Evolutionary conservation across 2,329 filamentous ascomycete genomes (phyloP), one percentile per base, ranked within the genome.

Genomic region (Mycosphaerella sp.): DNA sequence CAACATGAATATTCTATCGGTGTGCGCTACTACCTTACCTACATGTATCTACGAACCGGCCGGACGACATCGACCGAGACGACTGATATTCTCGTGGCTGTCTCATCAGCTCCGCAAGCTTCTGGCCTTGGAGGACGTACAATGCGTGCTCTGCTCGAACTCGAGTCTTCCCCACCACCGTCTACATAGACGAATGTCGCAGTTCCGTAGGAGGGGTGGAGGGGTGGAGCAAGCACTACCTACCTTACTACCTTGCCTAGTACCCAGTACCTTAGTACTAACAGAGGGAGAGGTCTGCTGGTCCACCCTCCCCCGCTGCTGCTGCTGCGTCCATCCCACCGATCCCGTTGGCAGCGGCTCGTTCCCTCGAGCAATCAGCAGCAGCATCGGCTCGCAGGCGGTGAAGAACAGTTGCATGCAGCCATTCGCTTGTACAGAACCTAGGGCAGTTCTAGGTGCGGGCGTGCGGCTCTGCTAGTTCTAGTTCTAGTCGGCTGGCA

Each of bases 341-440:
- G n/a, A 34, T 48, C 34, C 34, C 44, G 37, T 27, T 30, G 37
- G 36, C 25, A 5, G 39, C 36, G 16, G 45, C 14, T 7, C 25
- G 45, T 41, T 27, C 27, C 28, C 39, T 35, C 36, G 28, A 42
- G 37, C 45, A 49, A 49, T 49, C 45, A 49, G 39, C 45, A 42
- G 37, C 45, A 10, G n/a, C 10, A n/a, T n/a, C n/a, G n/a, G 45
- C 39, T 35, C 37, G 14, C 39, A 49, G 45, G 45, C 45, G 45
- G 45, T 49, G 45, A 49, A 47, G 44, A 13, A 40, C 27, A 30
- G 30, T n/a, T n/a, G n/a, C n/a, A n/a, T n/a, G n/a, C n/a, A n/a
- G n/a, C n/a, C n/a, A n/a, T n/a, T n/a, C n/a, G n/a, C n/a, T n/a
- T n/a, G n/a, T n/a, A n/a, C n/a, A n/a, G n/a, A n/a, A n/a, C n/a